Conservation (phyloP, 208 protist species). For the Leishmania martiniquensis region DNA sequence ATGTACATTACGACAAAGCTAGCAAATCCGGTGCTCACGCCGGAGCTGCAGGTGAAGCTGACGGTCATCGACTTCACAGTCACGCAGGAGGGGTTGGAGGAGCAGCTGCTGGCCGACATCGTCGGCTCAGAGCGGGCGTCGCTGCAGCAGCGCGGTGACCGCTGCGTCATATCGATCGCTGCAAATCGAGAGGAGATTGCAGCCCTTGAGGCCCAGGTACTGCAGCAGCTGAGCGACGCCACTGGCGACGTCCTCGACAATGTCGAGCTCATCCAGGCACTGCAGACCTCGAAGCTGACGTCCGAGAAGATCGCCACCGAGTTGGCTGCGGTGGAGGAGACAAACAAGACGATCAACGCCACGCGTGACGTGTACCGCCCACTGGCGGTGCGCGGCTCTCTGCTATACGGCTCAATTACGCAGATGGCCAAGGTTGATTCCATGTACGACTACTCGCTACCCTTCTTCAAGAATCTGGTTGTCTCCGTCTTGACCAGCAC, state of each 20-base stretch:
- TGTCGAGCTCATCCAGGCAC: constrained; percentile 93
- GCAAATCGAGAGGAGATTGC: constrained; percentile 93
- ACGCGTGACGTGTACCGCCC: constrained; percentile 91
- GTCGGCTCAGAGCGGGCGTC: constrained; percentile 87
- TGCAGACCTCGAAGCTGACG: constrained; percentile 92
- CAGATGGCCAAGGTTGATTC: constrained; percentile 90
- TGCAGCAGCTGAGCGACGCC: constrained; percentile 91
- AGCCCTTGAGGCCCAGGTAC: constrained; percentile 93
- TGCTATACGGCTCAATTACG: constrained; percentile 96
- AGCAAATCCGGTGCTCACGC: constrained; percentile 93
- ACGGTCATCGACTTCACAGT: constrained; percentile 95
- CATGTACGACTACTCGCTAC: constrained; percentile 94
- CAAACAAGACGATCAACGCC: constrained; percentile 92
- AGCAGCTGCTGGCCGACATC: constrained; percentile 93
- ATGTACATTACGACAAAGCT: constrained; percentile 97
- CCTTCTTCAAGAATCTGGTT: constrained; percentile 93
- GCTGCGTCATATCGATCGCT: constrained; percentile 93
- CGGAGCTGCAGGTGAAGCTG: constrained; percentile 95
- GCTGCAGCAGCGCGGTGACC: constrained; percentile 85
- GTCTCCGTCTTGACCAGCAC: constrained; percentile 82
- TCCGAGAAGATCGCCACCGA: constrained; percentile 89
- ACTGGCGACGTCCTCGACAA: constrained; percentile 96
- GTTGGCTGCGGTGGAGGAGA: constrained; percentile 91
- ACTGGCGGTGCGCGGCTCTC: constrained; percentile 92
- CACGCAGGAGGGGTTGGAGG: constrained; percentile 89